Conservation (phyloP, 305 asterid species). For the Fraxinus latifolia region DNA sequence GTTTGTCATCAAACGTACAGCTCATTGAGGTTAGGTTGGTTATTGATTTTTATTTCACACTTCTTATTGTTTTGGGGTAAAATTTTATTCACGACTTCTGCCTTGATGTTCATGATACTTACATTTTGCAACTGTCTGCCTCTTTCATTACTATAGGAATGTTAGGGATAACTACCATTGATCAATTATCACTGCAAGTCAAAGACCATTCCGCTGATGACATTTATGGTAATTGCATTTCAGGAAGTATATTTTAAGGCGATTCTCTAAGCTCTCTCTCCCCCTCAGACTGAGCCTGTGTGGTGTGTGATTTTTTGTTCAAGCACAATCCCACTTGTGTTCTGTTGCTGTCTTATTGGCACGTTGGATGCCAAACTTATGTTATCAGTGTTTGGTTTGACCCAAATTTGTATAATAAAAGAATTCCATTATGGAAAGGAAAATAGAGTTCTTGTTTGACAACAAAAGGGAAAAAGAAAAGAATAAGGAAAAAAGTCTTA, state of each 20-base stretch:
- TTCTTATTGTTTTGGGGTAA: background rate
- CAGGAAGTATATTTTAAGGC: background rate
- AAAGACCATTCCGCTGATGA: background rate
- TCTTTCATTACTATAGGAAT: background rate
- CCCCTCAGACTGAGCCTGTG: background rate
- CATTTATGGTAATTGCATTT: background rate
- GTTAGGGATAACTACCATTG: background rate
- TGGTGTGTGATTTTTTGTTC: background rate
- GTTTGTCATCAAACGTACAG: slow-evolving; percentile 20
- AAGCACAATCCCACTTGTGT: background rate
- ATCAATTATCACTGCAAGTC: background rate
- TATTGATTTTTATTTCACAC: background rate
- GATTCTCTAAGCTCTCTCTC: background rate
- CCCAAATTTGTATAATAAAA: background rate
- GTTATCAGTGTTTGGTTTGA: background rate
- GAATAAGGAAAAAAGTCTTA: background rate
- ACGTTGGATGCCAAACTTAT: background rate
- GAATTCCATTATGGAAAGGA: background rate
- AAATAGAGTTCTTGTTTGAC: background rate
- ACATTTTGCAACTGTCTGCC: background rate
- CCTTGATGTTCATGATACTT: background rate
- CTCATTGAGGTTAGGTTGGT: slow-evolving; percentile 31
- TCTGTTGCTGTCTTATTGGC: background rate
- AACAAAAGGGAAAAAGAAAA: background rate
- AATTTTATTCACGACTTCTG: background rate